Evolutionary conservation across 305 asterid species (phyloP).

Genomic region (Rubia tinctorum): DNA sequence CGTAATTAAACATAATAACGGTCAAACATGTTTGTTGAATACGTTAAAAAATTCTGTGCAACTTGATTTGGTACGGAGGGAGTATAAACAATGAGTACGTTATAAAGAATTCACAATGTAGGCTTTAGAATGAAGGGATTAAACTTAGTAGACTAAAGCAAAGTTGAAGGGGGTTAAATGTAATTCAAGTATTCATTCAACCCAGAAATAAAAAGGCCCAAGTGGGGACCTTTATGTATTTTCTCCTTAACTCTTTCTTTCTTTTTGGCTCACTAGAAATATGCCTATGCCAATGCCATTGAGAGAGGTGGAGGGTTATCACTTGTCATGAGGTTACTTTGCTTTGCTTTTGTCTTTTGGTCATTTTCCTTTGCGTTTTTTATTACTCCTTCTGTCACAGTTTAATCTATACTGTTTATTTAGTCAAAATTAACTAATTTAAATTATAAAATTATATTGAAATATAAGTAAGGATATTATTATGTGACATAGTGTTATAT

Average conservation of each 20-base stretch:
- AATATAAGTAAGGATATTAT: too few relatives aligned
- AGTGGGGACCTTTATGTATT: not conserved
- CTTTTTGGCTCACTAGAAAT: not conserved
- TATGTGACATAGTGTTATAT: too few relatives aligned
- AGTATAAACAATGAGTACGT: too few relatives aligned
- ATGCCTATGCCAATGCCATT: not conserved
- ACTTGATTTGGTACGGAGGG: too few relatives aligned
- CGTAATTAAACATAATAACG: too few relatives aligned
- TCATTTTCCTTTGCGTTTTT: not conserved
- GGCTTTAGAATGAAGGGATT: not conserved
- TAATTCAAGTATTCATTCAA: not conserved
- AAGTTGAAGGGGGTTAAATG: not conserved
- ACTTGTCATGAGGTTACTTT: not conserved
- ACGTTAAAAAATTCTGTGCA: too few relatives aligned
- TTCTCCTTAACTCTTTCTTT: not conserved
- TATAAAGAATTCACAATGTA: too few relatives aligned
- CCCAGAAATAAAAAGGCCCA: not conserved
- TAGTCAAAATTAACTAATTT: too few relatives aligned
- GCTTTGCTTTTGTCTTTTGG: not conserved
- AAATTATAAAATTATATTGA: too few relatives aligned
- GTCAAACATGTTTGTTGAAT: too few relatives aligned
- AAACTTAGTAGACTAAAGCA: not conserved
- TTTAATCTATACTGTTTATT: too few relatives aligned
- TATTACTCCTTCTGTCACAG: too few relatives aligned
- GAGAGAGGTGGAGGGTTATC: constrained; percentile 1